Evolutionary conservation across 179 eudicot genomes (phyloP).

Genomic region (Nepenthes alata): DNA sequence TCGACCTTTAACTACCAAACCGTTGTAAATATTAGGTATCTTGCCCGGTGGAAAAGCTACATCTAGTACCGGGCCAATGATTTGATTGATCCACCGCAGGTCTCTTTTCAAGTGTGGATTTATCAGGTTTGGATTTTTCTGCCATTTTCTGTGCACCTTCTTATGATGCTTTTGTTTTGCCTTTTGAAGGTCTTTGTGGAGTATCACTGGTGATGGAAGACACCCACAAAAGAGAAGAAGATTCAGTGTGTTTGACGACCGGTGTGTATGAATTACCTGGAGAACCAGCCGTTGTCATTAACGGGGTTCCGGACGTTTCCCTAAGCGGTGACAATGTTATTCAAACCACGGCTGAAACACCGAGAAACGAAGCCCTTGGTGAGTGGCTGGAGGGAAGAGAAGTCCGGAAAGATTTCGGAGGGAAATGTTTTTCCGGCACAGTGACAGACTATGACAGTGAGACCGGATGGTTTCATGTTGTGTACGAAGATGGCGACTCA

Average conservation of each 20-base stretch:
- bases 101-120: too few species aligned
- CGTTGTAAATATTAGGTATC: slow-evolving; percentile 2
- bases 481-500: slow-evolving; percentile 68
- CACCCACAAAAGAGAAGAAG: slow-evolving; percentile 9
- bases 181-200: background rate
- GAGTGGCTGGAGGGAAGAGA: slow-evolving; percentile 66
- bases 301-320: slow-evolving; percentile 52
- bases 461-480: slow-evolving; percentile 62
- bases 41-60: too few species aligned
- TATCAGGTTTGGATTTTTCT: background rate
- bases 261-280: slow-evolving; percentile 49
- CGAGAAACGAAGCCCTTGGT: slow-evolving; percentile 31
- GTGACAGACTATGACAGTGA: slow-evolving; percentile 53
- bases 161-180: background rate
- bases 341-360: slow-evolving; percentile 11
- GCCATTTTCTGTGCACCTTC: too few species aligned
- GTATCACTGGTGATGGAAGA: slow-evolving; percentile 22
- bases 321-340: background rate
- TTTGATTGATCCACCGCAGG: too few species aligned
- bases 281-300: slow-evolving; percentile 67
- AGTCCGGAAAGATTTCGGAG: slow-evolving; percentile 49
- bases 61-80: too few species aligned
- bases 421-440: slow-evolving; percentile 31
- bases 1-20: background rate
- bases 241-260: slow-evolving; percentile 16